Conservation (phyloP, 768 basidiomycete genomes). For the Steccherinum ochraceum region DNA sequence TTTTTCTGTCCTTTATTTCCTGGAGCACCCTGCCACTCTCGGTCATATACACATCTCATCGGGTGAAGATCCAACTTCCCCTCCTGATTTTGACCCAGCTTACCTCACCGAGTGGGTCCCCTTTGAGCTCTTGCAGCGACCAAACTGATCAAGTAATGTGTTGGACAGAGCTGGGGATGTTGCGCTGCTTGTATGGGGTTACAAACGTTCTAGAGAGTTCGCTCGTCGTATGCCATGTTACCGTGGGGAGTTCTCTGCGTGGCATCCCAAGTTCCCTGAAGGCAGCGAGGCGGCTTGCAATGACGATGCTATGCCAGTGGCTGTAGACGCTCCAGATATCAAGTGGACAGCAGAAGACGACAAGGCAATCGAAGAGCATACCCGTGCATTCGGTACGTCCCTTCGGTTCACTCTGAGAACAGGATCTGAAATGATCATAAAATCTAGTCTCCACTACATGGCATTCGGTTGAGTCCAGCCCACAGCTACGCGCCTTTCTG, state of each 20-base stretch:
- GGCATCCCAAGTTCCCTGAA: conserved; percentile 25
- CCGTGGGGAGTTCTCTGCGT: conserved; percentile 24
- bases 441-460: conserved; percentile 24
- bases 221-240: conserved; percentile 44
- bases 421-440: not conserved
- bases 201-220: conserved; percentile 51
- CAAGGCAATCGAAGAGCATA: conserved; percentile 24
- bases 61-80: conserved; percentile 13
- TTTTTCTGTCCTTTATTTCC: conserved; percentile 8
- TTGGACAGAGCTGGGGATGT: conserved; percentile 24
- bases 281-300: conserved; percentile 23
- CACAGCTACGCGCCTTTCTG: not conserved
- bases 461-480: conserved; percentile 23
- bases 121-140: not conserved
- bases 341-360: conserved; percentile 29
- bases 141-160: not conserved
- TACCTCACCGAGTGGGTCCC: conserved; percentile 11
- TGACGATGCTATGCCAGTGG: conserved; percentile 13
- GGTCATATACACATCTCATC: conserved; percentile 20
- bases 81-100: conserved; percentile 18
- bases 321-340: conserved; percentile 24
- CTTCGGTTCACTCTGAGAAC: not conserved
- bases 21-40: conserved; percentile 15
- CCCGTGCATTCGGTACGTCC: conserved; percentile 15
- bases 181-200: conserved; percentile 39